phyloP scores from a whole-genome alignment of 225 moss, liverwort and hornwort species.

The Marchantia polymorpha region DNA sequence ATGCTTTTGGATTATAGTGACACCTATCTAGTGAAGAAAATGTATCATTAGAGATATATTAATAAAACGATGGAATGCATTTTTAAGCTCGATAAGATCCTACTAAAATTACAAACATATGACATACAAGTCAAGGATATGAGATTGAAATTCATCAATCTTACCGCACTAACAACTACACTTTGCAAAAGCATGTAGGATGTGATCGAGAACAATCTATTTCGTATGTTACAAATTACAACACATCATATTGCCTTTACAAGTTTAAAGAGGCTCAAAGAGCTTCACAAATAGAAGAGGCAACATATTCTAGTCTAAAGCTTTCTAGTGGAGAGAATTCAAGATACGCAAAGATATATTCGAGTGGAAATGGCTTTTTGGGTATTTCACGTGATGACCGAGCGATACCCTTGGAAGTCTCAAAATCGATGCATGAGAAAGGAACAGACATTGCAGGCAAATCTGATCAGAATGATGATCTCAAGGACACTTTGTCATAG shows the following conservation, averaged over 20 bases:
- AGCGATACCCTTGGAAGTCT: constrained; percentile 6
- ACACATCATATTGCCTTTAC: constrained; percentile 95
- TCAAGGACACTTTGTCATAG: constrained; percentile 31
- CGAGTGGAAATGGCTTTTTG: constrained; percentile 54
- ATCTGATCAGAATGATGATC: constrained; percentile 33
- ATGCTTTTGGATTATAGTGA: too few species aligned
- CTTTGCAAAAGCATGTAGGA: constrained; percentile 98
- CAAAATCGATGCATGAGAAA: constrained; percentile 27
- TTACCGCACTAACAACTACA: constrained; percentile 86
- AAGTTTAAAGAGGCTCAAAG: constrained; percentile 90
- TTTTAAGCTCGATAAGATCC: constrained; percentile 85
- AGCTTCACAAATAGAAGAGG: constrained; percentile 82
- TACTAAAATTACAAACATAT: constrained; percentile 63
- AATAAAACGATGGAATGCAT: constrained; percentile 93
- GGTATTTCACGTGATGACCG: constrained; percentile 27
- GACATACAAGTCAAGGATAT: constrained; percentile 73
- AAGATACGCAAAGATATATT: constrained; percentile 71
- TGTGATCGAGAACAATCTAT: constrained; percentile 91
- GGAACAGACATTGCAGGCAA: constrained; percentile 29
- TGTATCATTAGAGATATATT: too few species aligned
- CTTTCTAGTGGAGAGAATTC: constrained; percentile 56
- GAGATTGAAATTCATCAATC: constrained; percentile 92
- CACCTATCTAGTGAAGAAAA: too few species aligned
- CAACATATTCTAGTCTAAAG: constrained; percentile 53
- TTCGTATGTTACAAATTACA: constrained; percentile 85